Percentiles rank a stretch among this genome's conserved stretches.
These are phyloP conservation scores for Skeletonema potamos DNA, from an alignment of 108 stramenopile species.

Conservation along the genomic window DNA sequence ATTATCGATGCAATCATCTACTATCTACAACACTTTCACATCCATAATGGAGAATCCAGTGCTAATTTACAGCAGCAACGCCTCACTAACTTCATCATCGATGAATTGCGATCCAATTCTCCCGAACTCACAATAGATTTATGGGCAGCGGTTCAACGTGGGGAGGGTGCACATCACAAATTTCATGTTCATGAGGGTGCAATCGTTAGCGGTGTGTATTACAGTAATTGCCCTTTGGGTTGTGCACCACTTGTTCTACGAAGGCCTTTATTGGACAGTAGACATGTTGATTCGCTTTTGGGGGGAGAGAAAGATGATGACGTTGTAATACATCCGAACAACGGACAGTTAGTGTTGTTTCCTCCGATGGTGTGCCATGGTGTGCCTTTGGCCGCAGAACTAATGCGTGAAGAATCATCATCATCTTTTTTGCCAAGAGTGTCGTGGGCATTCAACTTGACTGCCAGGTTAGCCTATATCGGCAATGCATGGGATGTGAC, in stretches of 20 bases:
- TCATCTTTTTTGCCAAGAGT: constrained; percentile 3
- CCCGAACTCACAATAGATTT: constrained; percentile 22
- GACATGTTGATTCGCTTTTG: neutral
- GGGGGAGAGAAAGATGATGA: constrained; percentile 2
- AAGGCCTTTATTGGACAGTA: neutral
- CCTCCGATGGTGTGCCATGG: constrained; percentile 27
- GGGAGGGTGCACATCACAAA: constrained; percentile 15
- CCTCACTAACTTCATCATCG: neutral
- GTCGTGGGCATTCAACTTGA: constrained; percentile 32
- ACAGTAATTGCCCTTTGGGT: constrained; percentile 17
- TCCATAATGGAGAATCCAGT: neutral
- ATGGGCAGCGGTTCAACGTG: constrained; percentile 32
- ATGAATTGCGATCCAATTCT: neutral
- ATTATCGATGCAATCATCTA: constrained; percentile 5
- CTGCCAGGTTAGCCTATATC: constrained; percentile 12
- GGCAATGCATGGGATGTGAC: constrained; percentile 27
- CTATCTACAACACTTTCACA: constrained; percentile 3
- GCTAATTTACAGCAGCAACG: neutral
- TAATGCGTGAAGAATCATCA: neutral
- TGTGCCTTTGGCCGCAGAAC: neutral
- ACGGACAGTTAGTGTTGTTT: constrained; percentile 20
- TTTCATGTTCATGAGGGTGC: constrained; percentile 33
- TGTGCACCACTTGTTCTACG: constrained; percentile 25
- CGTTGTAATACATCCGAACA: constrained; percentile 15
- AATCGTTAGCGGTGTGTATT: constrained; percentile 25